Conservation (phyloP, 306 rosid species). For the Argentina anserina region DNA sequence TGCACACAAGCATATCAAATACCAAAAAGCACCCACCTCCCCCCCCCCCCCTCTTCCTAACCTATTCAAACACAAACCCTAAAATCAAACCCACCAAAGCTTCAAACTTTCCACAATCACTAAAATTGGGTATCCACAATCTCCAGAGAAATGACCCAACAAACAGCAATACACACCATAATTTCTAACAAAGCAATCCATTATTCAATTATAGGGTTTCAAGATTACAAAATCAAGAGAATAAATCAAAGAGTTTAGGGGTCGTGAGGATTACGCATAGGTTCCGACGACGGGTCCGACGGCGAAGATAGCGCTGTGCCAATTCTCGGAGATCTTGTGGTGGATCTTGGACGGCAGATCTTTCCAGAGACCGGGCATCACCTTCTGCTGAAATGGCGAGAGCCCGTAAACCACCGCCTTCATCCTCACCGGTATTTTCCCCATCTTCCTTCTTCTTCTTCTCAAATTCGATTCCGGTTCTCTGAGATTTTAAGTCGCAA, state of each 20-base stretch:
- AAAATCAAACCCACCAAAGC: neutral
- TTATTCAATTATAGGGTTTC: neutral
- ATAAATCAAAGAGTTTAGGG: neutral
- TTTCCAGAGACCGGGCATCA: conserved; percentile 72
- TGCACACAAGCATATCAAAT: neutral
- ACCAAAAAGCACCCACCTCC: neutral
- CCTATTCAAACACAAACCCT: neutral
- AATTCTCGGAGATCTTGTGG: conserved; percentile 76
- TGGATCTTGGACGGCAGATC: conserved; percentile 63
- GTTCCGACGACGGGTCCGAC: conserved; percentile 54
- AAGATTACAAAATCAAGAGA: neutral
- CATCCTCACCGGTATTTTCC: conserved; percentile 51
- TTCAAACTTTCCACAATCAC: neutral
- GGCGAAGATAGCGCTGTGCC: conserved; percentile 59
- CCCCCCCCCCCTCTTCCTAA: neutral
- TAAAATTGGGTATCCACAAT: neutral
- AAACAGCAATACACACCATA: neutral
- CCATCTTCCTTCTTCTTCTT: conserved; percentile 40
- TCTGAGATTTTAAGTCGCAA: neutral
- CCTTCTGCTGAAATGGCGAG: conserved; percentile 80
- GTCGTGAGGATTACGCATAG: conserved; percentile 35
- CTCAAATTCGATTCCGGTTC: too few species aligned
- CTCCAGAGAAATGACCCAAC: neutral
- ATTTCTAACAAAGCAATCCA: too few species aligned
- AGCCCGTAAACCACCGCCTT: conserved; percentile 65